phyloP scores from a whole-genome alignment of 2,329 filamentous ascomycete species.

The Xylariaceae sp. region DNA sequence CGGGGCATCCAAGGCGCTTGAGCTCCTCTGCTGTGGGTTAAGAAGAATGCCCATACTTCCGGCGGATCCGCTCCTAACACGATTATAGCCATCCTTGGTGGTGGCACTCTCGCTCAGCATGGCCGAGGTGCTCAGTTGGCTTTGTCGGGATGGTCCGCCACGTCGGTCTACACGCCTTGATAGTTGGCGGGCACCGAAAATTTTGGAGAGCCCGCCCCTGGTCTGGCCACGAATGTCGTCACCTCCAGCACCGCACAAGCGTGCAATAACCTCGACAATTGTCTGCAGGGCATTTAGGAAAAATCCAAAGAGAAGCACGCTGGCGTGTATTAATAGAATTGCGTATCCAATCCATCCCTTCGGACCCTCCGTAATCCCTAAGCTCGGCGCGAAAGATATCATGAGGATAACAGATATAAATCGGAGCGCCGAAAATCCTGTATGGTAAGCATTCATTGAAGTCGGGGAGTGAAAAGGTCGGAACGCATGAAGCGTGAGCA shows the following conservation, averaged over 20 bases:
- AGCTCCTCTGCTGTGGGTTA: constrained; percentile 52
- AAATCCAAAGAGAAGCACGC: constrained; percentile 87
- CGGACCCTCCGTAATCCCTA: constrained; percentile 75
- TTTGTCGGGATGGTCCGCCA: constrained; percentile 69
- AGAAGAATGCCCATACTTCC: constrained; percentile 59
- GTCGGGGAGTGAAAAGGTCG: constrained; percentile 87
- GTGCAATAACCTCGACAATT: constrained; percentile 82
- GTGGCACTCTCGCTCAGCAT: constrained; percentile 73
- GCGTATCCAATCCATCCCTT: constrained; percentile 96
- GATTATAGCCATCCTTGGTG: constrained; percentile 64
- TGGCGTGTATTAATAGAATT: constrained; percentile 82
- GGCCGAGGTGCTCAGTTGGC: constrained; percentile 78
- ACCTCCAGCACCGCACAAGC: constrained; percentile 80
- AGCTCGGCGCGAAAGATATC: constrained; percentile 80
- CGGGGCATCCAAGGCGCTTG: constrained; percentile 57
- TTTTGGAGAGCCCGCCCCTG: constrained; percentile 83
- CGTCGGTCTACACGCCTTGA: constrained; percentile 71
- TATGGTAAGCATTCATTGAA: constrained; percentile 97
- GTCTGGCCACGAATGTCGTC: constrained; percentile 70
- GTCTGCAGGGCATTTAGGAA: constrained; percentile 91
- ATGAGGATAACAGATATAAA: constrained; percentile 76
- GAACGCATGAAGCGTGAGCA: constrained; percentile 86
- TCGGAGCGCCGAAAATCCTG: constrained; percentile 77
- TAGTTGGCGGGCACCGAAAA: constrained; percentile 88
- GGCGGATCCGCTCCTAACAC: constrained; percentile 63